Evolutionary conservation across 192 early-diverging fungal species (phyloP).

Genomic region (Backusella australiensis): DNA sequence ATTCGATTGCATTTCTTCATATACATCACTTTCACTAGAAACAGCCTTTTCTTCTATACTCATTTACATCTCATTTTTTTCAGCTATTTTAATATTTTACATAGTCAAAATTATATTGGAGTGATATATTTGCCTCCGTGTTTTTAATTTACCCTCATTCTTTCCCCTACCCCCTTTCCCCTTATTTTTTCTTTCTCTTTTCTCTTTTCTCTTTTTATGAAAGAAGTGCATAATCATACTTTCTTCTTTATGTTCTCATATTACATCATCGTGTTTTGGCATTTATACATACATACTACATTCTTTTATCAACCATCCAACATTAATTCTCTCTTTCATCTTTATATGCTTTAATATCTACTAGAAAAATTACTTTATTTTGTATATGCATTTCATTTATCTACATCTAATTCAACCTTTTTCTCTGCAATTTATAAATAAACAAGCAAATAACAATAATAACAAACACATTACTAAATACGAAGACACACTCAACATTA

Average conservation of each 20-base stretch:
- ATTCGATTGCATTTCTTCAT: not conserved
- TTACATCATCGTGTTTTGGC: not conserved
- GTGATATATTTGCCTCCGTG: not conserved
- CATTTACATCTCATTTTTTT: not conserved
- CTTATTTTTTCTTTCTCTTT: not conserved
- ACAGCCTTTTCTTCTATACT: not conserved
- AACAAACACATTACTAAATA: not conserved
- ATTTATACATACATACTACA: not conserved
- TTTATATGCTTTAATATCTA: conserved; percentile 1
- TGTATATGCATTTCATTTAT: conserved; percentile 7
- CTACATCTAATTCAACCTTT: not conserved
- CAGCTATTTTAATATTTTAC: not conserved
- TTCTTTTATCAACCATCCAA: not conserved
- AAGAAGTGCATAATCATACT: not conserved
- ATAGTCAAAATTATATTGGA: conserved; percentile 7
- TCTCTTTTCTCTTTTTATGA: conserved; percentile 1
- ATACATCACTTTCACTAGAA: conserved; percentile 3
- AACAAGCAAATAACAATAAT: not conserved
- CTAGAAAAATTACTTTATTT: not conserved
- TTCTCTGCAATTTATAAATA: not conserved
- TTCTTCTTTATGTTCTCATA: conserved; percentile 8
- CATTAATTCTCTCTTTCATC: not conserved
- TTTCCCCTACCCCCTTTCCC: not conserved
- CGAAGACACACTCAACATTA: no score
- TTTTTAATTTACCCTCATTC: conserved; percentile 8